Conservation (phyloP, 345 rosid genomes). For the Brassica incana region DNA sequence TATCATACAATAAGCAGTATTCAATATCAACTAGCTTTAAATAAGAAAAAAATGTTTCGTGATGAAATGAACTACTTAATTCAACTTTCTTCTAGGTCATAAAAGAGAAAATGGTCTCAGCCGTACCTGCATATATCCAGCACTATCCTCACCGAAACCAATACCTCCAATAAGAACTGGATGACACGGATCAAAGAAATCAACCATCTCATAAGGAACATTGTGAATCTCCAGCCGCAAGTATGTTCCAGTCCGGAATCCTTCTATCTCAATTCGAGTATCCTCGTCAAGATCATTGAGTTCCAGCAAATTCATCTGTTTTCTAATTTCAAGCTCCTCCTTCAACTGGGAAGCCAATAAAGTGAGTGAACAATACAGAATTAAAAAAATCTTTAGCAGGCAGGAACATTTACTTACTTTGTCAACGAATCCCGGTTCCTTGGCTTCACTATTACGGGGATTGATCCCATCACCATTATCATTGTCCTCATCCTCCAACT, state of each 20-base stretch:
- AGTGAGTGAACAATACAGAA: slow-evolving; percentile 32
- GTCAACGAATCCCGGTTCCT: slow-evolving; percentile 66
- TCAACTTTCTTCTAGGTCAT: neutral
- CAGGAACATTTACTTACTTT: slow-evolving; percentile 52
- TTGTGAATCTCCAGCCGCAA: slow-evolving; percentile 82
- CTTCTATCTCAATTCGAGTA: slow-evolving; percentile 79
- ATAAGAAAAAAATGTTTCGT: neutral
- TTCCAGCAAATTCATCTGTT: slow-evolving; percentile 77
- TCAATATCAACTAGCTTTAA: neutral
- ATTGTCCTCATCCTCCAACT: slow-evolving; percentile 56
- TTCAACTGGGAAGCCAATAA: slow-evolving; percentile 60
- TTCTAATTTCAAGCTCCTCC: slow-evolving; percentile 75
- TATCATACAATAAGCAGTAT: neutral
- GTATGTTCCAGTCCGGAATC: slow-evolving; percentile 80
- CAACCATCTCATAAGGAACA: slow-evolving; percentile 94
- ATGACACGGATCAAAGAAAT: slow-evolving; percentile 85
- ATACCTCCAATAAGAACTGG: slow-evolving; percentile 88
- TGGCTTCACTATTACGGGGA: slow-evolving; percentile 48
- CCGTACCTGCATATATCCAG: slow-evolving; percentile 96
- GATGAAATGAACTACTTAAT: slow-evolving; percentile 15
- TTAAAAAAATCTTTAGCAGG: slow-evolving; percentile 5
- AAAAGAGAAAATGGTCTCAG: slow-evolving; percentile 2
- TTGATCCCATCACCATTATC: slow-evolving; percentile 49
- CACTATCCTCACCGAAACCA: slow-evolving; percentile 83
- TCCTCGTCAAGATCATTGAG: slow-evolving; percentile 80